Conservation (phyloP, 768 basidiomycete species). For the Dentipellis sp. region DNA sequence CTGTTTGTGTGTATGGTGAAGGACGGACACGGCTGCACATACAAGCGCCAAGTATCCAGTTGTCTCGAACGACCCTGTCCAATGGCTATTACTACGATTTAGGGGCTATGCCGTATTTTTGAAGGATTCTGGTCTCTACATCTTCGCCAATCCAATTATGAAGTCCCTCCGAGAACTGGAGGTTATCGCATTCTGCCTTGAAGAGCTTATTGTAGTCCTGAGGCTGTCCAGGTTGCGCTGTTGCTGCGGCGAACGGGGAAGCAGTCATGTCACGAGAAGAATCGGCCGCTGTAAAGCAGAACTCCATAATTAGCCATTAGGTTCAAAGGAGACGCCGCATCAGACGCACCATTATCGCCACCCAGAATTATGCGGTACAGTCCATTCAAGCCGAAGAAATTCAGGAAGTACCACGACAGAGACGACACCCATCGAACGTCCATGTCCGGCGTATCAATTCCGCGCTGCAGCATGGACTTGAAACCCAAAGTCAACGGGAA, state of each 20-base stretch:
- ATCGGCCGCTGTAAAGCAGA: slow-evolving; percentile 52
- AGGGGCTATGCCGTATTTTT: slow-evolving; percentile 61
- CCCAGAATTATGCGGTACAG: slow-evolving; percentile 92
- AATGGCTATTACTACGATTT: slow-evolving; percentile 6
- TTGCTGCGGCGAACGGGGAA: slow-evolving; percentile 53
- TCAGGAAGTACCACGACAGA: slow-evolving; percentile 98
- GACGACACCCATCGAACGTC: slow-evolving; percentile 99
- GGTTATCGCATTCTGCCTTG: slow-evolving; percentile 85
- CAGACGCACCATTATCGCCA: slow-evolving; percentile 67
- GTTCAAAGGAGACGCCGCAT: slow-evolving; percentile 5
- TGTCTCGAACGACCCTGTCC: not conserved
- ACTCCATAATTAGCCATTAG: slow-evolving; percentile 1
- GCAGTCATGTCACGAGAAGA: slow-evolving; percentile 65
- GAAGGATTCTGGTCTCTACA: slow-evolving; percentile 69
- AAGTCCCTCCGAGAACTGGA: slow-evolving; percentile 82
- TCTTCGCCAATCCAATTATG: slow-evolving; percentile 80
- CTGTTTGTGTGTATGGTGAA: not conserved
- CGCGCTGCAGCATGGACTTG: slow-evolving; percentile 96
- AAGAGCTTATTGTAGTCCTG: slow-evolving; percentile 89
- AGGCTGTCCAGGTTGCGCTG: slow-evolving; percentile 40
- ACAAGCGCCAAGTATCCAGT: not conserved
- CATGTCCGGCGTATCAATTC: slow-evolving; percentile 92
- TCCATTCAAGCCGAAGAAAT: slow-evolving; percentile 96
- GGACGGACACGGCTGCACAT: not conserved
- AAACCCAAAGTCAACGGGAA: slow-evolving; percentile 96